Conservation (phyloP, 371 early-diverging fungal genomes). For the Nematocida sp. region DNA sequence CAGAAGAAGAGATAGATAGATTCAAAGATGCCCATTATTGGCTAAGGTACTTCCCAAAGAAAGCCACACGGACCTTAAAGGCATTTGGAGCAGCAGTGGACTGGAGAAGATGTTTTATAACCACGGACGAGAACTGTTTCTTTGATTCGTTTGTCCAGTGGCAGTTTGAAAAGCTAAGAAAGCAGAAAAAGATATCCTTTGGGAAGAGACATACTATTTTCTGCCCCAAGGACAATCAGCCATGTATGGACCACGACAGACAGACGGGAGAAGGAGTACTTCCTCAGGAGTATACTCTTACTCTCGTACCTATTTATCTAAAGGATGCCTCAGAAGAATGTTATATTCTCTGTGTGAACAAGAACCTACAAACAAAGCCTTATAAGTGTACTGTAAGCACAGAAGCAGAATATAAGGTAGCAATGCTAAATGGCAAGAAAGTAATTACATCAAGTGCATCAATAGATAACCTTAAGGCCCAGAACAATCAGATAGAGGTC, state of each 20-base stretch:
- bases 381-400: slow-evolving; percentile 25
- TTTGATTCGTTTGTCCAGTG: slow-evolving; percentile 96
- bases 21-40: slow-evolving; percentile 91
- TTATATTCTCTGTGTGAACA: not conserved
- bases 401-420: not conserved
- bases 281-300: slow-evolving; percentile 78
- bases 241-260: slow-evolving; percentile 99
- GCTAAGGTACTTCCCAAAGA: slow-evolving; percentile 87
- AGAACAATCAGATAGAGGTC: slow-evolving; percentile 19
- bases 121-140: slow-evolving; percentile 95
- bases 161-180: slow-evolving; percentile 88
- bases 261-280: slow-evolving; percentile 88
- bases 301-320: not conserved
- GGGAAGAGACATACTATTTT: slow-evolving; percentile 96
- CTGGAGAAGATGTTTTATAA: slow-evolving; percentile 95
- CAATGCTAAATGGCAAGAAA: slow-evolving; percentile 1
- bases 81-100: slow-evolving; percentile 82
- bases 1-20: slow-evolving; percentile 73
- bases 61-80: slow-evolving; percentile 74
- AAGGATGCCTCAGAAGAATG: not conserved
- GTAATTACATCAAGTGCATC: not conserved
- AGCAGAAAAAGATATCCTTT: slow-evolving; percentile 75
- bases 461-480: slow-evolving; percentile 17
- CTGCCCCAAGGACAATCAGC: slow-evolving; percentile 87
- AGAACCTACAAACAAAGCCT: not conserved